Evolutionary conservation across 176 grass and related monocot species (phyloP).

Genomic region (Tillandsia leiboldiana): DNA sequence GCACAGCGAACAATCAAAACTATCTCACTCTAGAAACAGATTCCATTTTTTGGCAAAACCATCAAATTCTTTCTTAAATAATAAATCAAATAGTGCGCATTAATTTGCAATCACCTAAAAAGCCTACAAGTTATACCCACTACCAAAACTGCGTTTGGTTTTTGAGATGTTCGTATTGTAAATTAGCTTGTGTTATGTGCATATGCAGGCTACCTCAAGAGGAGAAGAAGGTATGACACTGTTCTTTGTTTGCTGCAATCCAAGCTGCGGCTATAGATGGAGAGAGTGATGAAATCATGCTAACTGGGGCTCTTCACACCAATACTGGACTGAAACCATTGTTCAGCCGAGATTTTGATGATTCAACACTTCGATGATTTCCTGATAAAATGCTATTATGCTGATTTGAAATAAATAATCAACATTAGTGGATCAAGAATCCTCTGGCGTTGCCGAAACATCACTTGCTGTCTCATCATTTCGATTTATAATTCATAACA

Average conservation of each 20-base stretch:
- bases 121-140: neutral
- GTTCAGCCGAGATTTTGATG: neutral
- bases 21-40: no score
- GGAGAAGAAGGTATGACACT: constrained; percentile 77
- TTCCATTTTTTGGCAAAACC: no score
- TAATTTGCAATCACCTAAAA: neutral
- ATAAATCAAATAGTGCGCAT: neutral
- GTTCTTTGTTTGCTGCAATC: constrained; percentile 88
- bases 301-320: neutral
- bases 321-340: neutral
- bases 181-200: constrained; percentile 1
- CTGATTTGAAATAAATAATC: no score
- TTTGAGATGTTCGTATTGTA: neutral
- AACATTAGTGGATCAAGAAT: no score
- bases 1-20: no score
- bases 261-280: constrained; percentile 68
- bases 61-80: neutral
- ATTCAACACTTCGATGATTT: no score
- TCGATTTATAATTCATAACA: neutral
- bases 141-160: neutral
- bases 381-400: no score
- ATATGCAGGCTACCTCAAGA: constrained; percentile 48
- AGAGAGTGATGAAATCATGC: constrained; percentile 43
- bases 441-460: no score
- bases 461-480: no score